Conservation (phyloP, 148 eudicot species). For the Fallopia convolvulus region DNA sequence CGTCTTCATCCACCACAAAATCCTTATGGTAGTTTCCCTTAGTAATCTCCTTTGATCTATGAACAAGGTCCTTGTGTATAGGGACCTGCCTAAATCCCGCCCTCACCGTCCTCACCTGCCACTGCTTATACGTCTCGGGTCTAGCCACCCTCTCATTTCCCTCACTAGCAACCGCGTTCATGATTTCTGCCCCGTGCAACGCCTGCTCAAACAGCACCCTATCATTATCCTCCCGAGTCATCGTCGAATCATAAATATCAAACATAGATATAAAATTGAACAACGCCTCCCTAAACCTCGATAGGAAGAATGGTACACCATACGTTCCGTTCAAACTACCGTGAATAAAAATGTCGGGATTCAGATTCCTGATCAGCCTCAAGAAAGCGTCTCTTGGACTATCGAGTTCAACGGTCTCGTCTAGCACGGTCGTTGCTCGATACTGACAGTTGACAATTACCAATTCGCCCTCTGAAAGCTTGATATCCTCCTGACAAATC, state of each 20-base stretch:
- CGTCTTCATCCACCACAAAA: conserved; percentile 46
- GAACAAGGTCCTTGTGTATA: conserved; percentile 27
- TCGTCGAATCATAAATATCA: conserved; percentile 30
- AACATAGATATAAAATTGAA: conserved; percentile 28
- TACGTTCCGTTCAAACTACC: conserved; percentile 27
- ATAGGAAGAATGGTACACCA: conserved; percentile 27
- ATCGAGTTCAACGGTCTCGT: conserved; percentile 22
- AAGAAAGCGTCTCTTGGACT: conserved; percentile 35
- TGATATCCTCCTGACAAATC: conserved; percentile 8
- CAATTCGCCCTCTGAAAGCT: conserved; percentile 19
- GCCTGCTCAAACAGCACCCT: conserved; percentile 36
- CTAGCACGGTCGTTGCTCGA: conserved; percentile 26
- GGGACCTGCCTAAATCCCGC: conserved; percentile 38
- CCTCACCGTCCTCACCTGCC: conserved; percentile 37
- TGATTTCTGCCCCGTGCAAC: conserved; percentile 28
- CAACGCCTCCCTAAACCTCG: conserved; percentile 35
- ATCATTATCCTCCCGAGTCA: conserved; percentile 27
- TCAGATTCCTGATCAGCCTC: conserved; percentile 29
- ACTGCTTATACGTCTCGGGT: conserved; percentile 53
- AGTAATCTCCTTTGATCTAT: conserved; percentile 26
- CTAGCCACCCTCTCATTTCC: conserved; percentile 41
- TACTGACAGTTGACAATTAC: conserved; percentile 30
- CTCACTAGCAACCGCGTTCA: conserved; percentile 52
- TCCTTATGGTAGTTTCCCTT: conserved; percentile 40
- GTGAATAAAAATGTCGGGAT: conserved; percentile 31